These are phyloP conservation scores for Flaveria trinervia DNA, from an alignment of 129 eudicot genomes.

Conservation along the genomic window DNA sequence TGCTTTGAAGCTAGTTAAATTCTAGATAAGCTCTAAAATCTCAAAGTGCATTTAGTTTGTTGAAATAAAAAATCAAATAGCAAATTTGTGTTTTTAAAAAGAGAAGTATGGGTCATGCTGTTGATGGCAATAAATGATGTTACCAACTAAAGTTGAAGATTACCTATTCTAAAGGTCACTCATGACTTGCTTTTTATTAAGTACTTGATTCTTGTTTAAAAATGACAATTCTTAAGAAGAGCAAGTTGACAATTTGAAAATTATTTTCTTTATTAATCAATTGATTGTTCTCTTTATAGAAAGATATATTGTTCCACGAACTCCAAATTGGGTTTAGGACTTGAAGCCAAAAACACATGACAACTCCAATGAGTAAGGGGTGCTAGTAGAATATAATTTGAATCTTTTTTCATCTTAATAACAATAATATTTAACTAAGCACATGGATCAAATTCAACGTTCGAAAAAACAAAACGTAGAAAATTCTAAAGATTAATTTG, in stretches of 20 bases:
- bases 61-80: background rate
- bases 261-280: background rate
- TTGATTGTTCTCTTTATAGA: background rate
- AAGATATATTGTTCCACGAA: slow-evolving; percentile 2
- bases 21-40: background rate
- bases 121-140: slow-evolving; percentile 34
- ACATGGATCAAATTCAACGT: background rate
- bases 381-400: background rate
- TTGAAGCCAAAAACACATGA: background rate
- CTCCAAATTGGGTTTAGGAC: background rate
- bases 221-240: slow-evolving; percentile 12
- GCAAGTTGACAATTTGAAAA: background rate
- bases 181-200: slow-evolving; percentile 11
- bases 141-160: slow-evolving; percentile 38
- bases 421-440: background rate
- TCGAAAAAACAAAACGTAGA: background rate
- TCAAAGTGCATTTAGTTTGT: background rate
- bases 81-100: background rate
- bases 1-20: background rate
- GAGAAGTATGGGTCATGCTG: slow-evolving; percentile 9
- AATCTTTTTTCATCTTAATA: background rate
- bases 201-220: slow-evolving; percentile 10
- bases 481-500: background rate
- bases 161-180: slow-evolving; percentile 31
- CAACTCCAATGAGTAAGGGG: background rate